Base-by-base conservation (phyloP, 2,329 filamentous ascomycete genomes). In the Trichophaea hybrida region DNA sequence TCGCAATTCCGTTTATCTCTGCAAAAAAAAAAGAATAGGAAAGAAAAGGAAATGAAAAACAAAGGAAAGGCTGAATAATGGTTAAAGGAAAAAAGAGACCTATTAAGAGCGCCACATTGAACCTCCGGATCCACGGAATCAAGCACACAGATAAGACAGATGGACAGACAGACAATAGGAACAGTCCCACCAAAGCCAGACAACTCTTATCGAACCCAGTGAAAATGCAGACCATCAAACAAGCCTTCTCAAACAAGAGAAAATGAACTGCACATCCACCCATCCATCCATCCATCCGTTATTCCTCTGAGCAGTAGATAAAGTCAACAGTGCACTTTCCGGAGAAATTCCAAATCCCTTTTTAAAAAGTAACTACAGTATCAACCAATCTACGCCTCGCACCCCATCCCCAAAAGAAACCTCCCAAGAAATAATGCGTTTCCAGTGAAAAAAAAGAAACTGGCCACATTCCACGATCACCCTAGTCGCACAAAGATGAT, bases 321-420 rank as follows among this genome's bases (percentile, higher is more conserved):
- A 46, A 46, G 40, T 17, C n/a, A 46, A 12, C 5, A 24, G 31
- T 24, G 48, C 48, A 50, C 48, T 15, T 33, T 50, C n/a, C n/a
- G n/a, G 48, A 32, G 31, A 50, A 32, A 4, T n/a, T 35, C 50
- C 32, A 53, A 35, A 53, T 35, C 32, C 50, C 50, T 35, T 53
- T 53, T 53, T 17, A 37, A 37, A 53, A 53, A 35, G 32, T 53
- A 53, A 35, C 31, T 35, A 53, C 32, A 53, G 34, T 32, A 37
- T 53, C 50, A 53, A 35, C 50, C 50, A 37, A 37, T 53, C 32
- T 53, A 53, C 32, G 50, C 24, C 24, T 53, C 50, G 24, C 50
- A 53, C 24, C 50, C 12, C 6, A 24, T 37, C 32, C 50, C 24
- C 32, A 53, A 37, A 34, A 53, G 34, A 37, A 34, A 53, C 50